Evolutionary conservation across 192 early-diverging fungal species (phyloP), one percentile per base, ranked within the genome.

Genomic region (Podochytrium sp.): DNA sequence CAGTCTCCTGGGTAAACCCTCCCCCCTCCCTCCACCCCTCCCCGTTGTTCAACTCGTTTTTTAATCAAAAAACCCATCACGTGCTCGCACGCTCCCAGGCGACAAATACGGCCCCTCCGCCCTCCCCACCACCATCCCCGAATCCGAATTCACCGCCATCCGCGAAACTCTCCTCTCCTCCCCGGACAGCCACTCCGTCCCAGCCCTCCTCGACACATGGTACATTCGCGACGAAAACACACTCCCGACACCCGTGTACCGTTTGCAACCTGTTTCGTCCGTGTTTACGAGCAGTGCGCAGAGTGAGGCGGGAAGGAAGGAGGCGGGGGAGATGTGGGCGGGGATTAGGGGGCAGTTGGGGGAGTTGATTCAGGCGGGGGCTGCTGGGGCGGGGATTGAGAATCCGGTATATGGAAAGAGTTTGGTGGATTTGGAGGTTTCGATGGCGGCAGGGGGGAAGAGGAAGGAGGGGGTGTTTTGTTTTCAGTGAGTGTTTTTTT

Each of bases 21-120:
- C 33, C 18, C 27, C 32, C 14, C 52, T 27, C 18, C 68, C 29
- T 12, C 27, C 25, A 18, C 27, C 30, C 7, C 20, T 71, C 35
- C 52, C 53, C 20, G 30, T 61, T 18, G 14, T 23, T 41, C 1
- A 43, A n/a, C n/a, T n/a, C n/a, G n/a, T n/a, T n/a, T n/a, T n/a
- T n/a, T n/a, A n/a, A n/a, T n/a, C n/a, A n/a, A n/a, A n/a, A n/a
- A n/a, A n/a, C n/a, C n/a, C n/a, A n/a, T n/a, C n/a, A n/a, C n/a
- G n/a, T n/a, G n/a, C n/a, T n/a, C n/a, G n/a, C n/a, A n/a, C n/a
- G n/a, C n/a, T 35, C 32, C 14, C 47, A 75, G 74, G 75, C n/a
- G 75, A 76, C 51, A 76, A 65, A 41, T 76, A 76, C 30, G 66
- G 75, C 32, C 32, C 65, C 16, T 25, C 66, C 10, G 33, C 56